phyloP scores from a whole-genome alignment of 495 filamentous ascomycete species.

The Tuber magnatum region DNA sequence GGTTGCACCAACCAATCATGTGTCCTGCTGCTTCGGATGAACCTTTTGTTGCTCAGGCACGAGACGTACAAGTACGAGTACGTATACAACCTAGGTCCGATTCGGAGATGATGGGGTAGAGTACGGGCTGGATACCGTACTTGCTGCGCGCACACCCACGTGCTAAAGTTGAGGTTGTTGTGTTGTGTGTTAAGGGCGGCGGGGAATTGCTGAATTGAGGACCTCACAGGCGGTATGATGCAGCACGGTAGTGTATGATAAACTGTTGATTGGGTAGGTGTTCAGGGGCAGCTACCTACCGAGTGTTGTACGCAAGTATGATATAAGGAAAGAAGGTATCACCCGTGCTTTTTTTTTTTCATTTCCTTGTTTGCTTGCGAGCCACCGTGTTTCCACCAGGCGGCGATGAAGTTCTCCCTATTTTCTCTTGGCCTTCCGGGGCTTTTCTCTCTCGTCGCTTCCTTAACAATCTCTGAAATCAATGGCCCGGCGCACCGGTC shows the following conservation, averaged over 20 bases:
- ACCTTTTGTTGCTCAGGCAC: conserved; percentile 1
- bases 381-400: not conserved
- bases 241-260: conserved; percentile 10
- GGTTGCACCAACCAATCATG: not conserved
- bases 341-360: not conserved
- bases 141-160: not conserved
- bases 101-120: conserved; percentile 5
- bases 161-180: not conserved
- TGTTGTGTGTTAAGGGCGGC: not conserved
- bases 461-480: conserved; percentile 54
- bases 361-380: not conserved
- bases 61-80: not conserved
- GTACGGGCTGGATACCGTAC: conserved; percentile 2
- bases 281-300: not conserved
- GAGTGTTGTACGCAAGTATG: conserved; percentile 10
- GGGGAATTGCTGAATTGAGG: not conserved
- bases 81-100: not conserved
- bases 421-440: conserved; percentile 12
- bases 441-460: conserved; percentile 35
- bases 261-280: not conserved
- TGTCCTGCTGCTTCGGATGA: conserved; percentile 9
- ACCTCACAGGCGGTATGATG: not conserved
- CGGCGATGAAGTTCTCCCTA: conserved; percentile 23
- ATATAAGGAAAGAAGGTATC: not conserved
- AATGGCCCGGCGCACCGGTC: conserved; percentile 57